Conservation (phyloP, 176 grass and related monocot species). For the Rhynchospora pubera region DNA sequence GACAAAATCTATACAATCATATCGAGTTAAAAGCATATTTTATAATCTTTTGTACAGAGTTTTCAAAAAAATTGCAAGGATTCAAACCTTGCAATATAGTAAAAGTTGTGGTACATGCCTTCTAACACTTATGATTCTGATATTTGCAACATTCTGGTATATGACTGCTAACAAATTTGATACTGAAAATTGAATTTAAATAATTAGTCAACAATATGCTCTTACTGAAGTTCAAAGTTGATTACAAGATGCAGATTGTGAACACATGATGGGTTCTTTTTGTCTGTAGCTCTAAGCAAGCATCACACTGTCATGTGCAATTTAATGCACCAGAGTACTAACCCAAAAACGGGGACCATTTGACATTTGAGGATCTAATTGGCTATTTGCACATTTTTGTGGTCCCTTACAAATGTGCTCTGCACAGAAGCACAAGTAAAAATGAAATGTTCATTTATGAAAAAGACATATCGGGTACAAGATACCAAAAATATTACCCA, state of each 20-base stretch:
- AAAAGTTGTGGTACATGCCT: neutral
- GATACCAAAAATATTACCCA: neutral
- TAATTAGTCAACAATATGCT: no score
- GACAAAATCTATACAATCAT: no score
- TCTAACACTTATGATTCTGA: neutral
- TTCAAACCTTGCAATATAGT: neutral
- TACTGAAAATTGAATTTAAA: neutral
- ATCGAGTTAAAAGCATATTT: no score
- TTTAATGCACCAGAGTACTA: slow-evolving; percentile 3
- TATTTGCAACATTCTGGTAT: neutral
- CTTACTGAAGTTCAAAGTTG: neutral
- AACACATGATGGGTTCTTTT: neutral
- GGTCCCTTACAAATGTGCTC: neutral
- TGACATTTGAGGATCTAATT: neutral
- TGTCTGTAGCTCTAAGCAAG: neutral
- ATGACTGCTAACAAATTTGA: neutral
- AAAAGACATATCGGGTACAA: neutral
- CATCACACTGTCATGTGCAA: neutral
- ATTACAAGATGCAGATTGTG: neutral
- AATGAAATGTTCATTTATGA: neutral
- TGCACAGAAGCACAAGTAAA: neutral
- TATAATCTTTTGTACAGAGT: no score
- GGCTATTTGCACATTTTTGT: neutral
- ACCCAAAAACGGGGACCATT: neutral
- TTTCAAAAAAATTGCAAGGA: neutral